These are phyloP conservation scores for Nakazawaea anatomiae DNA, from an alignment of 805 yeast genomes.

Conservation along the genomic window DNA sequence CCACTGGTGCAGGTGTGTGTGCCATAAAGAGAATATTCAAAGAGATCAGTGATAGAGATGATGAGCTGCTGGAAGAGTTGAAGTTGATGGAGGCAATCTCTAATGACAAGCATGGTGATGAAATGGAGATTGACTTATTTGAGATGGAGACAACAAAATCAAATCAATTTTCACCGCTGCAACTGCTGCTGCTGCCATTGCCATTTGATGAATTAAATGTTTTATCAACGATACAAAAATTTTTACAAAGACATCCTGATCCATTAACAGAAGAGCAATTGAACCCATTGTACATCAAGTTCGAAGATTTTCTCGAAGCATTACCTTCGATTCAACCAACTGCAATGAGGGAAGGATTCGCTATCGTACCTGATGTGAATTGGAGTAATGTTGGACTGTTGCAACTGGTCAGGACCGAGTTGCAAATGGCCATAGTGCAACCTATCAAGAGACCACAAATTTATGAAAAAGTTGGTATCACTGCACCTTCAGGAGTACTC, in stretches of 20 bases:
- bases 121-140: slow-evolving; percentile 15
- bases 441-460: slow-evolving; percentile 92
- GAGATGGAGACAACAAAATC: background rate
- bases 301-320: slow-evolving; percentile 77
- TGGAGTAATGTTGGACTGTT: slow-evolving; percentile 96
- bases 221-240: slow-evolving; percentile 63
- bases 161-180: background rate
- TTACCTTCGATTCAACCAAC: slow-evolving; percentile 94
- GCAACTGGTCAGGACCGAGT: slow-evolving; percentile 70
- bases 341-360: slow-evolving; percentile 97
- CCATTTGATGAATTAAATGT: background rate
- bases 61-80: slow-evolving; percentile 17
- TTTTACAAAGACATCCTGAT: slow-evolving; percentile 67
- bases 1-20: slow-evolving; percentile 90
- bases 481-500: slow-evolving; percentile 94
- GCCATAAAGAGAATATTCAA: slow-evolving; percentile 90
- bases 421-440: slow-evolving; percentile 96
- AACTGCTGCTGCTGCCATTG: background rate
- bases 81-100: slow-evolving; percentile 7
- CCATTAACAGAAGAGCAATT: slow-evolving; percentile 75
- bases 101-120: slow-evolving; percentile 14
- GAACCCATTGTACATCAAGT: slow-evolving; percentile 66
- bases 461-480: slow-evolving; percentile 84
- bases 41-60: slow-evolving; percentile 39
- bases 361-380: slow-evolving; percentile 95